Evolutionary conservation across 306 rosid genomes (phyloP).

Genomic region (Cicer judaicum): DNA sequence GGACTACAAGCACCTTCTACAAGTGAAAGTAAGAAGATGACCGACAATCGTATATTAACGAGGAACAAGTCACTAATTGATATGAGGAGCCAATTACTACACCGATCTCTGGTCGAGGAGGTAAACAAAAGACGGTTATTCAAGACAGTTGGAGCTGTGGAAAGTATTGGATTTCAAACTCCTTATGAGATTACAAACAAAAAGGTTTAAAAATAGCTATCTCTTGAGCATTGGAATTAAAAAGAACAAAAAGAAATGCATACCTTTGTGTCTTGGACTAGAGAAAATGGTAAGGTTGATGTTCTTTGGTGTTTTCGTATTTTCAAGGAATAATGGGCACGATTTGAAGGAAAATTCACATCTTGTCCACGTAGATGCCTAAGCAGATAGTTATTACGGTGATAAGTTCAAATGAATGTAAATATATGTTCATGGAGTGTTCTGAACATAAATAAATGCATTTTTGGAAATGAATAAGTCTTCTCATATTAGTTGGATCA

Average conservation of each 20-base stretch:
- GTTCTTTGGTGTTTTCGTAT: not conserved
- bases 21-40: conserved; percentile 52
- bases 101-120: conserved; percentile 78
- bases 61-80: conserved; percentile 80
- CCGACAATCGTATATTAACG: conserved; percentile 52
- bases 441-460: conserved; percentile 32
- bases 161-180: conserved; percentile 74
- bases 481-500: not conserved
- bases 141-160: conserved; percentile 81
- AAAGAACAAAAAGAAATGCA: not conserved
- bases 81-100: conserved; percentile 72
- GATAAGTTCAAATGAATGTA: conserved; percentile 41
- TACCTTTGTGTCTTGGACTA: not conserved
- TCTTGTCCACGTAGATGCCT: not conserved
- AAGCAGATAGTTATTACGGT: not conserved
- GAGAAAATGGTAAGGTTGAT: conserved; percentile 2
- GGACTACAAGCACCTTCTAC: conserved; percentile 47
- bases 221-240: conserved; percentile 22
- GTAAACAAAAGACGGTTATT: conserved; percentile 51
- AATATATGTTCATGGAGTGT: conserved; percentile 28
- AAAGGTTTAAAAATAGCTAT: conserved; percentile 21
- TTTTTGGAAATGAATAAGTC: conserved; percentile 13
- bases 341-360: conserved; percentile 2
- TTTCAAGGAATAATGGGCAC: conserved; percentile 23
- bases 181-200: conserved; percentile 59